Evolutionary conservation across 805 yeast genomes (phyloP).

Genomic region (Candida piceae): DNA sequence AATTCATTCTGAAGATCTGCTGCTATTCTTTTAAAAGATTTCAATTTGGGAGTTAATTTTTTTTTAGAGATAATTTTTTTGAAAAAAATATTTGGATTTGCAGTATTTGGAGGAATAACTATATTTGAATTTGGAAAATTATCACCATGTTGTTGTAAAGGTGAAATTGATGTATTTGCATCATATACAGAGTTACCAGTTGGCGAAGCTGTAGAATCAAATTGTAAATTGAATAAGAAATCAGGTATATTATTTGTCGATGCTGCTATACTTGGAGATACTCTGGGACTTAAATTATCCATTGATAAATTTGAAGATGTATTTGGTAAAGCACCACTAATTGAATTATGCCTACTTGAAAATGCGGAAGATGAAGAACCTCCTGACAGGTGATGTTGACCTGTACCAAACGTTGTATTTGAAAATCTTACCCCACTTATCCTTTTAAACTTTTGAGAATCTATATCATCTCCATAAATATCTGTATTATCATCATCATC

Average conservation of each 20-base stretch:
- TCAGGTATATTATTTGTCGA: neutral
- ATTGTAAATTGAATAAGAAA: conserved; percentile 2
- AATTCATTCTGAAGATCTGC: conserved; percentile 30
- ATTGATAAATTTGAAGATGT: neutral
- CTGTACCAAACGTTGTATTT: no score
- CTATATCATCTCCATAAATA: neutral
- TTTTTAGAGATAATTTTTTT: conserved; percentile 27
- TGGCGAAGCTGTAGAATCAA: conserved; percentile 13
- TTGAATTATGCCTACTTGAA: conserved; percentile 16
- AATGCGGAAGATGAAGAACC: conserved; percentile 13
- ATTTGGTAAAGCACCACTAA: conserved; percentile 1
- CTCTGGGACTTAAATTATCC: neutral
- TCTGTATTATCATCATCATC: conserved; percentile 3
- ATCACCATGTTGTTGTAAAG: no score
- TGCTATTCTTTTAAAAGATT: conserved; percentile 31
- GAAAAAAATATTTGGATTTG: conserved; percentile 23
- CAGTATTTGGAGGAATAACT: neutral
- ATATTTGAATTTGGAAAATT: no score
- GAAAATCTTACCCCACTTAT: no score
- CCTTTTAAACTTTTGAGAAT: no score
- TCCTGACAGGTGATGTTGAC: no score
- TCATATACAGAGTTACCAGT: conserved; percentile 9
- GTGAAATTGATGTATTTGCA: no score
- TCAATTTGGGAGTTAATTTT: conserved; percentile 29
- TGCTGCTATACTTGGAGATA: neutral